These are phyloP conservation scores for Pichia norvegensis DNA, from an alignment of 1,139 yeast genomes.

Conservation along the genomic window DNA sequence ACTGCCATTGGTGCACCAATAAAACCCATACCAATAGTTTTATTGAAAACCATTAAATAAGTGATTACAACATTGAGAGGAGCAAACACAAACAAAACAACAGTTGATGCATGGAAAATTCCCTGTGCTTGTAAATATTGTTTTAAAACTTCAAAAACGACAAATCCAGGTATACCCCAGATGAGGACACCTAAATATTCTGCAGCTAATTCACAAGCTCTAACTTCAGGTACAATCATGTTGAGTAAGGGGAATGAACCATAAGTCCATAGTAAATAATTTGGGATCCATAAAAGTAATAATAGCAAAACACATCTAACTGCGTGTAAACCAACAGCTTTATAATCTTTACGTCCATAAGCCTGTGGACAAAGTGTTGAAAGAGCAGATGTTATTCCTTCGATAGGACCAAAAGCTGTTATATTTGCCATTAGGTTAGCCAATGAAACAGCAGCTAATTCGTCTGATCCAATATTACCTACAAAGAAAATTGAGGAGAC, in stretches of 20 bases:
- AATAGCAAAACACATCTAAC: constrained; percentile 57
- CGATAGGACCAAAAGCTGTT: constrained; percentile 65
- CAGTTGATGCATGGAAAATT: constrained; percentile 70
- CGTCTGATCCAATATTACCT: constrained; percentile 71
- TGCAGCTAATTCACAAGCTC: constrained; percentile 49
- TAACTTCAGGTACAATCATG: constrained; percentile 41
- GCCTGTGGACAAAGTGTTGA: constrained; percentile 77
- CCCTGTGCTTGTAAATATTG: constrained; percentile 73
- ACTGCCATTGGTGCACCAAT: constrained; percentile 72
- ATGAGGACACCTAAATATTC: constrained; percentile 46
- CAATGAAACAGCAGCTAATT: constrained; percentile 65
- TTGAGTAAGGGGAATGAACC: constrained; percentile 42
- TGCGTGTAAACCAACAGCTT: constrained; percentile 57
- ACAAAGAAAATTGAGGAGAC: constrained; percentile 80
- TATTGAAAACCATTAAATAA: constrained; percentile 58
- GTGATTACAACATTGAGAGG: constrained; percentile 62
- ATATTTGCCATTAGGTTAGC: constrained; percentile 73
- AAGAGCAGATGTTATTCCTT: constrained; percentile 66
- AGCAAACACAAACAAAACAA: constrained; percentile 59
- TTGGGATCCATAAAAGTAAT: constrained; percentile 48
- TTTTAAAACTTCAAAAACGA: constrained; percentile 64
- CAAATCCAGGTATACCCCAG: constrained; percentile 64
- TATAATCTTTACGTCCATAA: constrained; percentile 57
- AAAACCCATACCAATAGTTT: constrained; percentile 53
- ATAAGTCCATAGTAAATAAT: constrained; percentile 50